Base-by-base conservation (phyloP, 2,329 filamentous ascomycete species). In the Arthrobotrys musiformis region DNA sequence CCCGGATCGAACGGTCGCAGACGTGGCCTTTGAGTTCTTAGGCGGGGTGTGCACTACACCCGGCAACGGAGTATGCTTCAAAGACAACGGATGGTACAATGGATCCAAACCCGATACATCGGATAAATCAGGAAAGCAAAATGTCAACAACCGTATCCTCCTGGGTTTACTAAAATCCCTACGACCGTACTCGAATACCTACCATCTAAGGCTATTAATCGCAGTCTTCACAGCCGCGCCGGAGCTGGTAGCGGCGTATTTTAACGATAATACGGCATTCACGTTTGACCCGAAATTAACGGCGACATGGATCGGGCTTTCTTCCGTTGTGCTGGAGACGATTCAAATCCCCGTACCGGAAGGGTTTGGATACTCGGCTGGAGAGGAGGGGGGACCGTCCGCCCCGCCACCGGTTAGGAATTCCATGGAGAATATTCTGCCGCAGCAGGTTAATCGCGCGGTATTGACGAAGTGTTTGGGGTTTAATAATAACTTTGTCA, bases 281-380 rank as follows among this genome's bases (percentile, higher is more conserved):
- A 89, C 90, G 0, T 93, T 97, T 79, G 94, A 98, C 46, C 94
- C 95, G 0, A 98, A 97, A 82, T 87, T 96, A 4, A 95, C 93
- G 2, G 90, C 93, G 50, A 95, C 93, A 0, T 99, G 95, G 95
- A 92, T 98, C 80, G 94, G 94, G 46, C 97, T 96, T 82, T 93
- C 93, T 0, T 90, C 93, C 0, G 93, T 98, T 78, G 85, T 99
- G 4, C 97, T 96, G 83, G 92, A 91, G 77, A 89, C 90, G 0
- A 89, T 97, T 52, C 88, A 91, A 70, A 85, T 96, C 37, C 89
- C 90, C 0, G 86, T 97, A 1, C 94, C 94, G 1, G 82, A 85
- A 26, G 88, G 88, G 76, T 93, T 94, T 81, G 93, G 93, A 11
- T 89, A 90, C 80, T 86, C 86, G 44, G 86, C 88, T 11, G 86